phyloP scores from a whole-genome alignment of 257 asterid genomes.

The Salvia miltiorrhiza region DNA sequence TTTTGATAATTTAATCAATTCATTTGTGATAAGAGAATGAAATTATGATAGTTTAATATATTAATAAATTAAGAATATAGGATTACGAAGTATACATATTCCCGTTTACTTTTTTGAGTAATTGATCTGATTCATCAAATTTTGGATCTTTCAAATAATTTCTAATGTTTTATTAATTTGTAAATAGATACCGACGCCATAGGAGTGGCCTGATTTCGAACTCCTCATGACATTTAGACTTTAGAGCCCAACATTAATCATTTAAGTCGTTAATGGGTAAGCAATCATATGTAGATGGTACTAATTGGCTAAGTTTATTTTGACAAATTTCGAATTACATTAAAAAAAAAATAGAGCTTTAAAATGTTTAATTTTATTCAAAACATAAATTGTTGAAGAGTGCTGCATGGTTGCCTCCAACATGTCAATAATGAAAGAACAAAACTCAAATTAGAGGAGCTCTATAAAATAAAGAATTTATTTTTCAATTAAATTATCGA shows the following conservation, averaged over 20 bases:
- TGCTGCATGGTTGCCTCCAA: too few species aligned
- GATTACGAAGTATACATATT: too few species aligned
- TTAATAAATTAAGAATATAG: too few species aligned
- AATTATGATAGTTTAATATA: too few species aligned
- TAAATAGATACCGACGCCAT: not conserved
- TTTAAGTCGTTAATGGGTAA: not conserved
- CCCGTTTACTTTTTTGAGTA: not conserved
- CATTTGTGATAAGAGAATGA: too few species aligned
- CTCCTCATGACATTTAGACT: not conserved
- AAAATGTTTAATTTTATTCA: not conserved
- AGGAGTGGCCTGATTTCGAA: not conserved
- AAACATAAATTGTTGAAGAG: too few species aligned
- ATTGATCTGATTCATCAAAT: not conserved
- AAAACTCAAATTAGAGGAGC: too few species aligned
- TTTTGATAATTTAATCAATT: too few species aligned
- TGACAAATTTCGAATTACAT: not conserved
- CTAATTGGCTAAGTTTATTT: not conserved
- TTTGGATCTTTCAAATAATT: not conserved
- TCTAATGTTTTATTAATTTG: not conserved
- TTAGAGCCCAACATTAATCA: slow-evolving; percentile 2
- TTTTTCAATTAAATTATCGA: too few species aligned
- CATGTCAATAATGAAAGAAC: too few species aligned
- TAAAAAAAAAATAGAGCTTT: not conserved
- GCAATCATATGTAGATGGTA: not conserved
- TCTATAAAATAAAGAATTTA: too few species aligned